These are phyloP conservation scores for Rhypophila decipiens DNA, from an alignment of 495 filamentous ascomycete genomes.

Conservation along the genomic window DNA sequence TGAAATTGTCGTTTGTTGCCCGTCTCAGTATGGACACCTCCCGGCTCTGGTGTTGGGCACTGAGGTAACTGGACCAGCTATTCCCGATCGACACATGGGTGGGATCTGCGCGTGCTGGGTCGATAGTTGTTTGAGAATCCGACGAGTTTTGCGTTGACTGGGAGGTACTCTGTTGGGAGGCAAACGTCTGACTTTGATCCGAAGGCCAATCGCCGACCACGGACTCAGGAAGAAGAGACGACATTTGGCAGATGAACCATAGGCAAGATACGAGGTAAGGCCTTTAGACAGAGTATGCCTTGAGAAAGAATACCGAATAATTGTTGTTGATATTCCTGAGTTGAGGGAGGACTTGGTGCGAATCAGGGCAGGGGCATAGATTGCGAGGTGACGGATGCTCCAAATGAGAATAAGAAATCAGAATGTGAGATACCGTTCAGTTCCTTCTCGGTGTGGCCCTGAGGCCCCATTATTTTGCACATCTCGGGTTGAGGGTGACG, in stretches of 20 bases:
- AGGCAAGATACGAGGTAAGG: neutral
- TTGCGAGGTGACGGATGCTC: too few relatives aligned
- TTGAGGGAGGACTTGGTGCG: too few relatives aligned
- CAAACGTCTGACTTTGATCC: neutral
- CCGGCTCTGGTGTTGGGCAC: constrained; percentile 16
- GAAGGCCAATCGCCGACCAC: neutral
- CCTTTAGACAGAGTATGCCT: neutral
- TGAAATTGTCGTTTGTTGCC: constrained; percentile 10
- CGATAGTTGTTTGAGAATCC: constrained; percentile 6
- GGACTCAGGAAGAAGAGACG: neutral
- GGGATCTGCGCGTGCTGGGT: constrained; percentile 4
- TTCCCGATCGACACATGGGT: constrained; percentile 14
- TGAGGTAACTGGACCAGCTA: constrained; percentile 21
- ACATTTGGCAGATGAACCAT: constrained; percentile 2
- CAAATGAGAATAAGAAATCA: too few relatives aligned
- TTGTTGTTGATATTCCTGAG: too few relatives aligned
- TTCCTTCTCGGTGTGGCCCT: too few relatives aligned
- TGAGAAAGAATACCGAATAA: too few relatives aligned
- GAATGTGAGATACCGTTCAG: too few relatives aligned
- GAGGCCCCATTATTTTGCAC: too few relatives aligned
- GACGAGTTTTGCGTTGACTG: neutral
- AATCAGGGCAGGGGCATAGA: too few relatives aligned
- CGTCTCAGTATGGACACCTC: constrained; percentile 14
- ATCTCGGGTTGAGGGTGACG: too few relatives aligned
- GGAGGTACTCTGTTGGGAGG: neutral